Conservation (phyloP, 768 basidiomycete species). For the Agaricus subrufescens region DNA sequence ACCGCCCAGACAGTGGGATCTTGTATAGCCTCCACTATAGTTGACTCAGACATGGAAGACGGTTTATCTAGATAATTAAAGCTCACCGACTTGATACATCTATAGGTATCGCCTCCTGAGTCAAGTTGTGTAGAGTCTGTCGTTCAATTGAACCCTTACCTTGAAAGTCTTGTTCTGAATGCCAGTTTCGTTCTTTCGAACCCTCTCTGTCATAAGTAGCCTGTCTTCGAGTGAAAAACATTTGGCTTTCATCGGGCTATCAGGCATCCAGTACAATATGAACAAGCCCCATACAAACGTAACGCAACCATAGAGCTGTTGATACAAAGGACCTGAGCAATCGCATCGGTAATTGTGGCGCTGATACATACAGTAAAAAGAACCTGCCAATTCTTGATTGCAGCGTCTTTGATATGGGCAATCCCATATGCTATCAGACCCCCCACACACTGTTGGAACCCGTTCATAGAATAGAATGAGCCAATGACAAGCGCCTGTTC, state of each 20-base stretch:
- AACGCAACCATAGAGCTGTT: slow-evolving; percentile 36
- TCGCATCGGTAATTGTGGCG: neutral
- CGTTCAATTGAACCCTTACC: slow-evolving; percentile 10
- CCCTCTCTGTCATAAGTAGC: slow-evolving; percentile 43
- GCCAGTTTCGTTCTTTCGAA: slow-evolving; percentile 47
- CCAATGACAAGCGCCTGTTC: slow-evolving; percentile 45
- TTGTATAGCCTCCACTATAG: slow-evolving; percentile 35
- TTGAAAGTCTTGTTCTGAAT: slow-evolving; percentile 51
- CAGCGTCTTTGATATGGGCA: slow-evolving; percentile 34
- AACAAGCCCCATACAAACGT: slow-evolving; percentile 46
- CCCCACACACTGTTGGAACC: slow-evolving; percentile 43
- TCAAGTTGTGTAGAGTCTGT: neutral
- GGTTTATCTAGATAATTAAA: neutral
- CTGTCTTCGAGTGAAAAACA: slow-evolving; percentile 45
- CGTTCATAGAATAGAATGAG: slow-evolving; percentile 43
- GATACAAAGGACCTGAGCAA: slow-evolving; percentile 2
- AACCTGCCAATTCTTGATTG: slow-evolving; percentile 47
- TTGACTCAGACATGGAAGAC: neutral
- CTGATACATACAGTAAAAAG: slow-evolving; percentile 30
- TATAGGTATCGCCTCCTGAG: neutral
- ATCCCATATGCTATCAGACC: slow-evolving; percentile 48
- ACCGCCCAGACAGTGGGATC: slow-evolving; percentile 45
- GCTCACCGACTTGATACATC: slow-evolving; percentile 29
- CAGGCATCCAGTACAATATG: slow-evolving; percentile 46
- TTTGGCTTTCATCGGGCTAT: slow-evolving; percentile 41